Percentiles rank a stretch among this genome's conserved stretches.
phyloP scores from a whole-genome alignment of 257 asterid genomes.

The Anisodus acutangulus region DNA sequence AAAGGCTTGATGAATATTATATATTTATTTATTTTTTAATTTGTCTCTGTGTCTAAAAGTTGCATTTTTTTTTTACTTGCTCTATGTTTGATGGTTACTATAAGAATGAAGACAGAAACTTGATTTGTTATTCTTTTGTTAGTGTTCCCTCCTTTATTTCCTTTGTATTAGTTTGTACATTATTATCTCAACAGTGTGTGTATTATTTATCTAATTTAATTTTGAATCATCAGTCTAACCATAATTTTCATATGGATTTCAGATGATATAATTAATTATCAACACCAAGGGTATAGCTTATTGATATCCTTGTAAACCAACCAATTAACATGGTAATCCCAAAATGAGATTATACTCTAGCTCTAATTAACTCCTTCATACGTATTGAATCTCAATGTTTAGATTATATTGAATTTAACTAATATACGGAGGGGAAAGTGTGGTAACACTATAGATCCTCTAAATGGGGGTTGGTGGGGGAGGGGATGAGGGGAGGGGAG shows the following conservation, averaged over 20 bases:
- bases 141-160: constrained; percentile 10
- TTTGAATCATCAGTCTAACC: neutral
- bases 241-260: neutral
- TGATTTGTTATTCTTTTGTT: constrained; percentile 46
- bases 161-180: neutral
- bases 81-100: constrained; percentile 22
- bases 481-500: no score
- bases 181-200: constrained; percentile 14
- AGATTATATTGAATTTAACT: no score
- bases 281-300: neutral
- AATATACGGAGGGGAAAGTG: no score
- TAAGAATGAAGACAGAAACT: constrained; percentile 26
- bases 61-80: neutral
- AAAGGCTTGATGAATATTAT: constrained; percentile 41
- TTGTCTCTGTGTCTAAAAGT: constrained; percentile 29
- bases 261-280: neutral
- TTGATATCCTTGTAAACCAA: neutral
- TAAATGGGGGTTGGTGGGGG: no score
- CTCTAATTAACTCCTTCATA: no score
- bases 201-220: constrained; percentile 13
- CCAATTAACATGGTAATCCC: neutral
- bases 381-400: no score
- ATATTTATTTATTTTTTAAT: neutral
- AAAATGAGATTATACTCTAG: no score
- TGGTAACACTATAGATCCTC: no score